Evolutionary conservation across 257 asterid species (phyloP), one percentile per base, ranked within the genome.

Genomic region (Jacaranda mimosifolia): DNA sequence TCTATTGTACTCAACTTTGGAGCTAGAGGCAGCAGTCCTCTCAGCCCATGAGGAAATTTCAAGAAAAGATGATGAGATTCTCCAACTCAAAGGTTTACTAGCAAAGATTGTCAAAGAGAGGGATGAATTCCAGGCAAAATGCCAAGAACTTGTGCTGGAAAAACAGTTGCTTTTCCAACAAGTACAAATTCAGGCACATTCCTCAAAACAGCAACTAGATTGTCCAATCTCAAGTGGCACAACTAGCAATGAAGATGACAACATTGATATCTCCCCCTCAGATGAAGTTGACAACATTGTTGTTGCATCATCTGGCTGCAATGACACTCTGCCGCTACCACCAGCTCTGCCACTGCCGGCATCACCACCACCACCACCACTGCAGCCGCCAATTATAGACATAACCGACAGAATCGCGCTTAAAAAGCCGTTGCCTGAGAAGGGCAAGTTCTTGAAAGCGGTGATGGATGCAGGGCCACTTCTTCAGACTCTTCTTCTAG

Each of bases 401-500:
- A 56, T 77, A 51, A 67, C 73, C 0, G 96, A 86, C 38, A 77
- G 71, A 49, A 58, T 88, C 7, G 43, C 82, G 17, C 66, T 70
- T 2, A 85, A 74, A 36, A 88, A 75, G 81, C 86, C 96, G 15
- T 58, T 95, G 83, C 99, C 98, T 0, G 94, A 91, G 62, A 87
- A 91, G 53, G 97, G 98, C 5, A 91, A 93, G 83, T 93, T 90
- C 87, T 73, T 93, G 86, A 88, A 90, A 81, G 92, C 99, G 7
- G 97, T 93, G 63, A 87, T 89, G 96, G 96, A 90, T 15, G 99
- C 97, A 1, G 99, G 99, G 63, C 98, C 99, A 1, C 90, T 96
- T 32, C 91, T 93, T 48, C 98, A 96, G 55, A 93, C 97, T 0
- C 97, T 91, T 53, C 90, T 93, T 7, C 55, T 93, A n/a, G 97